Evolutionary conservation across 1,139 yeast genomes (phyloP).

Genomic region (Suhomyces bribrorum): DNA sequence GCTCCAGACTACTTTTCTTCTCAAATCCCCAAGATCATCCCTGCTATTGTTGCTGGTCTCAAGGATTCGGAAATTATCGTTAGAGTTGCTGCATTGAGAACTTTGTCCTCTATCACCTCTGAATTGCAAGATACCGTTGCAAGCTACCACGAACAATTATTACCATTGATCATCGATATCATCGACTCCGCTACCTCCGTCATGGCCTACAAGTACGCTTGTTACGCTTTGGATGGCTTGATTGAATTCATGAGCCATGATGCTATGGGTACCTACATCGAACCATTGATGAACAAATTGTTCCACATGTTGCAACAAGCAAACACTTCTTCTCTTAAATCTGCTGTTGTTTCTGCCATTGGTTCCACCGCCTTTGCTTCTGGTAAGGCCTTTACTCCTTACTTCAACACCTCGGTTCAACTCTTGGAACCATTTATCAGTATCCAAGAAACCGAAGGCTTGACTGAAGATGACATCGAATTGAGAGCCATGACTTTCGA

Average conservation of each 20-base stretch:
- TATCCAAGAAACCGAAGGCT: slow-evolving; percentile 67
- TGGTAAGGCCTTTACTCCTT: slow-evolving; percentile 85
- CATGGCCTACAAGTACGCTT: slow-evolving; percentile 87
- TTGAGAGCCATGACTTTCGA: slow-evolving; percentile 91
- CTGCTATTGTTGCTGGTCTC: slow-evolving; percentile 73
- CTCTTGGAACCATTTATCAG: slow-evolving; percentile 77
- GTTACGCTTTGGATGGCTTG: slow-evolving; percentile 86
- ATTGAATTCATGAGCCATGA: slow-evolving; percentile 90
- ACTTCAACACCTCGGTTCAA: slow-evolving; percentile 77
- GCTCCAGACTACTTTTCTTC: slow-evolving; percentile 89
- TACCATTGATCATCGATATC: slow-evolving; percentile 84
- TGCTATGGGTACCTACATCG: slow-evolving; percentile 78
- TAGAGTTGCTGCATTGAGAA: slow-evolving; percentile 82
- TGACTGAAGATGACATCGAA: slow-evolving; percentile 78
- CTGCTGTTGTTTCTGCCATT: slow-evolving; percentile 91
- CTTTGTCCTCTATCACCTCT: slow-evolving; percentile 74
- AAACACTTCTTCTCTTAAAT: slow-evolving; percentile 66
- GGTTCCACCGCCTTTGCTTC: slow-evolving; percentile 97
- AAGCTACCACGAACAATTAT: slow-evolving; percentile 73
- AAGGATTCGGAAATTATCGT: slow-evolving; percentile 78
- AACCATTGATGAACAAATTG: slow-evolving; percentile 86
- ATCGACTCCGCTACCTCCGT: slow-evolving; percentile 85
- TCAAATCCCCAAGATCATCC: slow-evolving; percentile 72
- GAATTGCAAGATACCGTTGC: slow-evolving; percentile 87
- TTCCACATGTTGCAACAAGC: slow-evolving; percentile 76